A percentile compares a stretch with the other conserved stretches of the same genome.
Conservation (phyloP, 352 stramenopile species). For the Phytophthora lateralis region DNA sequence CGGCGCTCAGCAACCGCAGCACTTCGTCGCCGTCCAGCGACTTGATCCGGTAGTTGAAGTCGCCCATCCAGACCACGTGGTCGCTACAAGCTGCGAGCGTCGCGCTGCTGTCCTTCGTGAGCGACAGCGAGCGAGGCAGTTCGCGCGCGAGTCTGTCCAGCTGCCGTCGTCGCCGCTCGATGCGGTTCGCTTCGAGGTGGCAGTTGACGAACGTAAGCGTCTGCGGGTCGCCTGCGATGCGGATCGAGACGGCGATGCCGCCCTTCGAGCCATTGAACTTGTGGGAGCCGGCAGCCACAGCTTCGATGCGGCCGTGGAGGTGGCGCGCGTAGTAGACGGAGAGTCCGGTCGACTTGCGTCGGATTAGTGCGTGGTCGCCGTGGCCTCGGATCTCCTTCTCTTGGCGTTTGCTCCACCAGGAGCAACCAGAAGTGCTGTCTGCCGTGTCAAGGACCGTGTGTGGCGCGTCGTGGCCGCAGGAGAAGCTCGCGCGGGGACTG, state of each 20-base stretch:
- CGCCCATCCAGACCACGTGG: slow-evolving; percentile 82
- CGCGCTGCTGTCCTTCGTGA: slow-evolving; percentile 3
- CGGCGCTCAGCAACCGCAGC: slow-evolving; percentile 44
- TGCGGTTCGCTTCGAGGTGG: slow-evolving; percentile 71
- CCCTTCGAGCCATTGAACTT: slow-evolving; percentile 77
- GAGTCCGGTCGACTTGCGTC: slow-evolving; percentile 70
- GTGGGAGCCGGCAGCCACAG: slow-evolving; percentile 54
- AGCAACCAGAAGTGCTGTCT: not conserved
- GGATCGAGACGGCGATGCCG: slow-evolving; percentile 56
- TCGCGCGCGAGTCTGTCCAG: slow-evolving; percentile 49
- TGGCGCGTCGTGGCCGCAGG: not conserved
- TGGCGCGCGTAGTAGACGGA: slow-evolving; percentile 57
- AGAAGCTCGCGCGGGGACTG: slow-evolving; percentile 20
- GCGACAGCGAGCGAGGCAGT: slow-evolving; percentile 49
- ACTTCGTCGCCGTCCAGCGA: slow-evolving; percentile 53
- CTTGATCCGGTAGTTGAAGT: slow-evolving; percentile 82
- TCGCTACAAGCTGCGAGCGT: slow-evolving; percentile 62
- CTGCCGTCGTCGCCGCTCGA: slow-evolving; percentile 56
- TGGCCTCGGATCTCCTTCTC: slow-evolving; percentile 57
- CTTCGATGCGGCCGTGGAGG: slow-evolving; percentile 42
- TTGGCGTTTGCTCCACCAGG: slow-evolving; percentile 25
- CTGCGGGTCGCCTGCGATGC: slow-evolving; percentile 44
- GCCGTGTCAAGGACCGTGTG: not conserved
- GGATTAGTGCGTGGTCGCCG: slow-evolving; percentile 67
- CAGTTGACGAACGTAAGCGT: slow-evolving; percentile 74